Conservation (phyloP, 495 filamentous ascomycete species). For the Trichoderma gamsii region DNA sequence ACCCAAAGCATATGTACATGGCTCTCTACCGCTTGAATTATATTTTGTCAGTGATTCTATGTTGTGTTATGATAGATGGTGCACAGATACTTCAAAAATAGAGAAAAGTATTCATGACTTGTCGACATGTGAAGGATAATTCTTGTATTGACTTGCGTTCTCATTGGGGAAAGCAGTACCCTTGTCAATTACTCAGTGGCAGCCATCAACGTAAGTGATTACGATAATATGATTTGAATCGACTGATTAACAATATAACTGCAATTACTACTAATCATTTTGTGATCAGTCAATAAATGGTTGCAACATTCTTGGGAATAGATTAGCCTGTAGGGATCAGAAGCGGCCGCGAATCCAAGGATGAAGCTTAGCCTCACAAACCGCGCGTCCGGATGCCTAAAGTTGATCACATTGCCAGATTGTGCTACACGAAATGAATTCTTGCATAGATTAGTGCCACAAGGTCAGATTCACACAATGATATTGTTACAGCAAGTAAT, state of each 20-base stretch:
- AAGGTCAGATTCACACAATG: background rate
- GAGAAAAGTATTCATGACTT: background rate
- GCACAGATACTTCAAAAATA: background rate
- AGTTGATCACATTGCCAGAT: background rate
- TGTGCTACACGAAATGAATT: background rate
- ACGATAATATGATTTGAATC: background rate
- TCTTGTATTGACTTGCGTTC: background rate
- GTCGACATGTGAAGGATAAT: background rate
- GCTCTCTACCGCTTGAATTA: background rate
- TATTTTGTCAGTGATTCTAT: background rate
- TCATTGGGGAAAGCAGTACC: background rate
- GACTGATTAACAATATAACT: background rate
- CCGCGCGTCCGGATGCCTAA: constrained; percentile 2
- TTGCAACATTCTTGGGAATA: background rate
- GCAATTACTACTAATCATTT: background rate
- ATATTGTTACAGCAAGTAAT: background rate
- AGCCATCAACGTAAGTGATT: background rate
- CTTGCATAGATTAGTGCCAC: background rate
- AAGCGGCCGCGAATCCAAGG: constrained; percentile 1
- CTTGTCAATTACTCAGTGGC: background rate
- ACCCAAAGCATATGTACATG: background rate
- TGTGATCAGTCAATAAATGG: background rate
- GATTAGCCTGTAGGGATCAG: background rate
- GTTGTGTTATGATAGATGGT: background rate
- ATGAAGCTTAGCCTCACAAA: constrained; percentile 4